Evolutionary conservation across 352 stramenopile species (phyloP), one percentile per base, ranked within the genome.

Genomic region (Pelagophyceae sp.): DNA sequence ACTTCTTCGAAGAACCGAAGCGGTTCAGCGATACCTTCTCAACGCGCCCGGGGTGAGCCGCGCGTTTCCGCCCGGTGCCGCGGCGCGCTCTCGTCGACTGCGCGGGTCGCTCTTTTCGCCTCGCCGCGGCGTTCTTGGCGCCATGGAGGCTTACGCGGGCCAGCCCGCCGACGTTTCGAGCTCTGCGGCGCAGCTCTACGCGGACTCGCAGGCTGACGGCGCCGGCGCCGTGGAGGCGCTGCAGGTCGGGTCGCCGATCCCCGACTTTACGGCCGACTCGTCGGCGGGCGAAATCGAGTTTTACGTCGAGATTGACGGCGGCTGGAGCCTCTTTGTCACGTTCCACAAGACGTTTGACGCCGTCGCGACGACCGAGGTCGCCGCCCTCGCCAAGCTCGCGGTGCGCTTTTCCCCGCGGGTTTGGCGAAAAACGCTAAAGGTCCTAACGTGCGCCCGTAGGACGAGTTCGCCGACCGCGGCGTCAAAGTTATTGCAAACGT

Each of bases 341-440:
- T 81, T 54, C 5, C 27, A 69, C 35, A 74, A 69, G 50, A 35
- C 23, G 11, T 72, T 50, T 35, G 63, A 69, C 63, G 87, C 87
- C 33, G 89, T 92, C 70, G 91, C 87, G 78, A 93, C 88, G 20
- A 94, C 88, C 0, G 88, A 95, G 77, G 81, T 93, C 58, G 87
- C 88, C 60, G 84, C 90, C 63, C 83, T 91, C 37, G 84, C 87
- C 71, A 87, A 87, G 32, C 79, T 93, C 33, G 72, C 45, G 11
- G 45, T 54, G 23, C 45, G 11, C 72, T n/a, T 29, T 33, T 76
- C 25, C 32, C 63, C 1, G 51, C 71, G 17, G 50, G n/a, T 27
- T 11, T 54, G 45, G 11, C 45, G 45, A 54, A 11, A 54, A 11
- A 54, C 45, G 11, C 45, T 54, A 29, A 29, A 72, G 23, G 40